A percentile compares a stretch with the other conserved stretches of the same genome.
These are phyloP conservation scores for Cymbopogon citratus DNA, from an alignment of 176 grass and related monocot genomes.

Conservation along the genomic window DNA sequence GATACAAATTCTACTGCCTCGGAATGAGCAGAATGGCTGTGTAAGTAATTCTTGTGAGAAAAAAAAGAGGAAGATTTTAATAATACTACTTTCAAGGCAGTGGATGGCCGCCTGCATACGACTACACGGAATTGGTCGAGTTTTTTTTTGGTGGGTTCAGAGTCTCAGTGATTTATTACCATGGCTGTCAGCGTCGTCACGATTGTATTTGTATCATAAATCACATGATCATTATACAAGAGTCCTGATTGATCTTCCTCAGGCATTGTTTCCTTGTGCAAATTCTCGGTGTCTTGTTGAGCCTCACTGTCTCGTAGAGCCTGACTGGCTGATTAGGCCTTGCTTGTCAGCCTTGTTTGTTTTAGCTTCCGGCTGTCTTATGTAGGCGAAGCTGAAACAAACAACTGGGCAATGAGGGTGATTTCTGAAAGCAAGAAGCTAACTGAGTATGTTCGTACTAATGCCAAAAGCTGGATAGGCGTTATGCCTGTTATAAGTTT, in stretches of 20 bases:
- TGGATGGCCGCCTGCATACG: not conserved
- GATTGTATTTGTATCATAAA: slow-evolving; percentile 10
- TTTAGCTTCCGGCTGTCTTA: too few species aligned
- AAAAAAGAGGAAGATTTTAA: not conserved
- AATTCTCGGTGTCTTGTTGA: not conserved
- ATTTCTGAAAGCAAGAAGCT: too few species aligned
- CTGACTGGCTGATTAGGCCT: not conserved
- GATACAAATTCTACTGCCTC: slow-evolving; percentile 13
- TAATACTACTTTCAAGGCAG: slow-evolving; percentile 40
- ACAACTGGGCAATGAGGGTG: too few species aligned
- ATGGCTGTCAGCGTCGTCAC: not conserved
- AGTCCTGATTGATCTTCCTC: not conserved
- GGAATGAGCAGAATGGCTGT: slow-evolving; percentile 15
- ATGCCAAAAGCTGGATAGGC: not conserved
- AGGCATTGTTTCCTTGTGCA: not conserved
- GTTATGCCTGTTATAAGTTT: too few species aligned
- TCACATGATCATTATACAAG: not conserved
- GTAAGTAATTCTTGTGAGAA: slow-evolving; percentile 40
- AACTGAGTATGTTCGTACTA: too few species aligned
- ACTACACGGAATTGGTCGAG: slow-evolving; percentile 20
- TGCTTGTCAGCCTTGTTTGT: too few species aligned
- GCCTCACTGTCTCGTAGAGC: not conserved
- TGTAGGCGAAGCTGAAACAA: not conserved
- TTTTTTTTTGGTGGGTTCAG: not conserved
- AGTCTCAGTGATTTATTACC: not conserved